Base-by-base conservation (phyloP, 2,329 filamentous ascomycete genomes). In the Chlorencoelia australis region DNA sequence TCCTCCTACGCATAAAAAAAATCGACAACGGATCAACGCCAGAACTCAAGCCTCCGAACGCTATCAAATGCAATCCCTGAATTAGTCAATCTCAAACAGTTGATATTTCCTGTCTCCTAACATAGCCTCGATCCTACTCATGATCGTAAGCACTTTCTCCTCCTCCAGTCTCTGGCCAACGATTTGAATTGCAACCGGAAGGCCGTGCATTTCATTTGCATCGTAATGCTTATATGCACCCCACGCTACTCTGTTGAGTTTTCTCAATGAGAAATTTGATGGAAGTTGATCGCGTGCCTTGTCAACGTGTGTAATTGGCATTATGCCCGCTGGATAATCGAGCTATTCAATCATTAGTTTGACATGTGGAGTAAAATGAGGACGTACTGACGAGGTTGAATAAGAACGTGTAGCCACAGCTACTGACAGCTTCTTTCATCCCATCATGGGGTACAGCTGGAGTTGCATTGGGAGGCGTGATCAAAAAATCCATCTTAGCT, bases 391-490 rank as follows among this genome's bases (percentile, higher is more conserved):
- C 79, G 52, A 95, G 47, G 51, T 95, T 95, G 65, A 91, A 96
- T 38, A 94, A 61, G 56, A 95, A 94, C 0, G 88, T 95, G 55
- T 96, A 95, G 1, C 86, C 87, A 52, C 88, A 95, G 47, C 79
- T 85, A 44, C 81, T 82, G 29, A 91, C 77, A 3, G 85, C 85
- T 50, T 89, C 79, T 47, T 75, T 74, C 86, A 94, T 95, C 0
- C 77, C 87, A 30, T 79, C 75, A 55, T 94, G 87, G 1, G 87
- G 87, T 3, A 94, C 74, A 1, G 88, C 88, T 1, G 88, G 87
- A 0, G 86, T 94, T 0, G 88, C 86, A 57, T 95, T 94, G 0
- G 80, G 86, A n/a, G 83, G 82, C 7, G 82, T 77, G 21, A 95
- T 61, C 47, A 95, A 69, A 46, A 88, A 79, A 59, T 95, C 88